Percentiles rank a stretch among this genome's conserved stretches.
Evolutionary conservation across 2,329 filamentous ascomycete species (phyloP).

Genomic region (Daldinia eschscholtzii): DNA sequence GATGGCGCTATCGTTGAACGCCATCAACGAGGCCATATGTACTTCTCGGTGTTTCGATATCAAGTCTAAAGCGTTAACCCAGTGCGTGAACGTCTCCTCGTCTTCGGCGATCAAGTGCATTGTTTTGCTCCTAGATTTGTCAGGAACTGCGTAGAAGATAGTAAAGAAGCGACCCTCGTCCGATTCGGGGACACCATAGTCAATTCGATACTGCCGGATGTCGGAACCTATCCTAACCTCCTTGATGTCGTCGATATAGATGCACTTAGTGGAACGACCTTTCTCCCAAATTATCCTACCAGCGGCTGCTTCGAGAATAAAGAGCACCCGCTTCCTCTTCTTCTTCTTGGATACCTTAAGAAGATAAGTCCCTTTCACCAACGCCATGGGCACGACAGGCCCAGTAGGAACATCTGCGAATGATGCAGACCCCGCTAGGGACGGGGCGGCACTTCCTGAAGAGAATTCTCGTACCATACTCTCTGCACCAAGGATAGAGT

Average conservation of each 20-base stretch:
- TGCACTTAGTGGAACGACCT: slow-evolving; percentile 80
- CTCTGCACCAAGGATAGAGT: slow-evolving; percentile 58
- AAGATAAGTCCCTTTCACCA: slow-evolving; percentile 83
- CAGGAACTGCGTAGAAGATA: slow-evolving; percentile 85
- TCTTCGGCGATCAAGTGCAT: slow-evolving; percentile 89
- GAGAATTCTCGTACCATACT: slow-evolving; percentile 62
- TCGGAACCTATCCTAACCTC: slow-evolving; percentile 88
- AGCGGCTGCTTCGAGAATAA: slow-evolving; percentile 82
- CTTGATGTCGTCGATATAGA: slow-evolving; percentile 95
- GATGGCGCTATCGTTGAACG: slow-evolving; percentile 85
- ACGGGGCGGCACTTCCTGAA: slow-evolving; percentile 62
- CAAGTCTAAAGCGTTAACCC: slow-evolving; percentile 86
- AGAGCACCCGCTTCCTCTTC: slow-evolving; percentile 75
- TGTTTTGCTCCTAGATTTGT: slow-evolving; percentile 84
- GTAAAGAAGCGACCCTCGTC: slow-evolving; percentile 86
- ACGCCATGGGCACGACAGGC: slow-evolving; percentile 80
- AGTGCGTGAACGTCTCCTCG: slow-evolving; percentile 77
- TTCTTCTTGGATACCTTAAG: slow-evolving; percentile 88
- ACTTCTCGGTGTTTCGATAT: slow-evolving; percentile 89
- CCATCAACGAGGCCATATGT: slow-evolving; percentile 88
- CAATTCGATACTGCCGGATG: slow-evolving; percentile 88
- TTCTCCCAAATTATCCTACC: slow-evolving; percentile 92
- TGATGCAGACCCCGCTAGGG: slow-evolving; percentile 59
- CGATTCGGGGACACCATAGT: slow-evolving; percentile 77
- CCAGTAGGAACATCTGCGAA: slow-evolving; percentile 63